Percentiles rank a stretch among this genome's conserved stretches.
Conservation (phyloP, 305 asterid genomes). For the Solanum hybrid region DNA sequence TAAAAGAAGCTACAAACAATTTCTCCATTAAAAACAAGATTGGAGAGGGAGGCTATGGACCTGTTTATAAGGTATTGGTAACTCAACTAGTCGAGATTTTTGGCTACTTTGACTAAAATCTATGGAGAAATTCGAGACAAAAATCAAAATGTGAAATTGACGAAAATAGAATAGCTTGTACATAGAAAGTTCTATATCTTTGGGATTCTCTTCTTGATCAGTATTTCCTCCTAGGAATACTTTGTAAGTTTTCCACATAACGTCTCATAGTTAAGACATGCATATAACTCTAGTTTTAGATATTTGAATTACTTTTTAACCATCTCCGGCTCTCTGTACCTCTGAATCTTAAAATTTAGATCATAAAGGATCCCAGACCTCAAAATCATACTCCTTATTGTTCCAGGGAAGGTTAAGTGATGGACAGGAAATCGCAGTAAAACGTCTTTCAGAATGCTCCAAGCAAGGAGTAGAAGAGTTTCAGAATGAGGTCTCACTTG, state of each 20-base stretch:
- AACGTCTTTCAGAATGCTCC: constrained; percentile 27
- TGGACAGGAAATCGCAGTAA: constrained; percentile 29
- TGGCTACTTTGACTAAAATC: background rate
- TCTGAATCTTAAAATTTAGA: background rate
- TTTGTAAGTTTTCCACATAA: background rate
- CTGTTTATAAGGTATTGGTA: constrained; percentile 27
- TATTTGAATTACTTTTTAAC: background rate
- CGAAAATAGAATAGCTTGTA: background rate
- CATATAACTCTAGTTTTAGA: background rate
- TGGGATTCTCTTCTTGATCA: background rate
- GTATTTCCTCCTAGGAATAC: background rate
- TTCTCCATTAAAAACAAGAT: constrained; percentile 19
- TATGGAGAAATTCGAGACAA: background rate
- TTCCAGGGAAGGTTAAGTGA: constrained; percentile 21
- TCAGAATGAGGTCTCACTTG: constrained; percentile 23
- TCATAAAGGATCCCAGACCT: too few species aligned
- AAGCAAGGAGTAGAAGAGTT: constrained; percentile 32
- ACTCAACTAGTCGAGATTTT: background rate
- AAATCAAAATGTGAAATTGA: background rate
- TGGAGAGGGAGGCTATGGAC: constrained; percentile 35
- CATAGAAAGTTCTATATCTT: background rate
- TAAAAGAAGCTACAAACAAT: constrained; percentile 18
- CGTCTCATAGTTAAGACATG: background rate
- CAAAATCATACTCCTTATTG: background rate
- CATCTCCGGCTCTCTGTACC: too few species aligned